Evolutionary conservation across 2,329 filamentous ascomycete genomes (phyloP).

Genomic region (Penicillium sp.): DNA sequence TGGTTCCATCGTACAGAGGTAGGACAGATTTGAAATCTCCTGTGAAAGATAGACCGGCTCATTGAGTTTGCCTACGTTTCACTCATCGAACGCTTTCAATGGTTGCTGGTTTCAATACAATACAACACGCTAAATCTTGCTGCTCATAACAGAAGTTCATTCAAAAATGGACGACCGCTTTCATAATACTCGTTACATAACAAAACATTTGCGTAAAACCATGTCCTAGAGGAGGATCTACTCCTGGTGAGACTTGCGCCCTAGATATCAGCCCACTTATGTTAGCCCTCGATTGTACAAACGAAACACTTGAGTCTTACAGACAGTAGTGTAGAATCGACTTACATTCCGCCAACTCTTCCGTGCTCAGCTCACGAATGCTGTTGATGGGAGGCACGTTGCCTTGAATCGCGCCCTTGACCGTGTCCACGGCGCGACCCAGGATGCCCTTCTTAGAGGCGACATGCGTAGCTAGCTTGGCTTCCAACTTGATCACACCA

Average conservation of each 20-base stretch:
- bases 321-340: constrained; percentile 2
- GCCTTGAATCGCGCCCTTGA: constrained; percentile 68
- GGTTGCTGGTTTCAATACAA: no score
- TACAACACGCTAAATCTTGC: background rate
- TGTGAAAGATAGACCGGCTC: no score
- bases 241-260: constrained; percentile 26
- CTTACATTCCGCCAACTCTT: constrained; percentile 58
- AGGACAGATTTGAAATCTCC: no score
- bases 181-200: no score
- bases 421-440: constrained; percentile 62
- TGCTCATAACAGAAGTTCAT: no score
- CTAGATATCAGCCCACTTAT: constrained; percentile 8
- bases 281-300: no score
- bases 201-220: no score
- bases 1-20: no score
- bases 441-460: constrained; percentile 58
- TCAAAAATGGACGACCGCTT: no score
- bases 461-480: constrained; percentile 66
- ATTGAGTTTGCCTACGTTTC: no score
- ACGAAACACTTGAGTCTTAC: no score
- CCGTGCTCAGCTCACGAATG: constrained; percentile 64
- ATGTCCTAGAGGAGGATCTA: constrained; percentile 1
- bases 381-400: constrained; percentile 67
- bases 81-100: no score
- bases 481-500: constrained; percentile 70